Evolutionary conservation across 169 alveolate species (phyloP).

Genomic region (Cryptosporidium ryanae): DNA sequence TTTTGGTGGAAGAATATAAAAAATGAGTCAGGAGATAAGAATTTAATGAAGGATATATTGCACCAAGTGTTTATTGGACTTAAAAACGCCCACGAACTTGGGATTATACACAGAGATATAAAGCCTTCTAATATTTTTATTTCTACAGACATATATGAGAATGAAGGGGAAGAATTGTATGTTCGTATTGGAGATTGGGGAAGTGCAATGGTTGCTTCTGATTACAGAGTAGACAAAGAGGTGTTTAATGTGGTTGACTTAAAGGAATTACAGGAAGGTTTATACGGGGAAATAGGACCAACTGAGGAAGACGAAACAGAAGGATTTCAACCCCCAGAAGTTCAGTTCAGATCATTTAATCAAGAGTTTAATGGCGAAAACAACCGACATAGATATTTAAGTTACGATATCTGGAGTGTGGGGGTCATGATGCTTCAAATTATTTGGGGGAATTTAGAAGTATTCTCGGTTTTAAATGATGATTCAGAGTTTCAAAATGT

Average conservation of each 20-base stretch:
- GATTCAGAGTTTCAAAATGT: constrained; percentile 70
- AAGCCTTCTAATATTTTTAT: constrained; percentile 68
- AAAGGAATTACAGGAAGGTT: constrained; percentile 12
- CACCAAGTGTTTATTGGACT: constrained; percentile 31
- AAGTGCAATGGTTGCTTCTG: constrained; percentile 47
- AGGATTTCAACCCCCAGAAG: constrained; percentile 74
- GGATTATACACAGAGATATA: constrained; percentile 69
- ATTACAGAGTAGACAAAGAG: neutral
- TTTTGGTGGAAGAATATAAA: constrained; percentile 69
- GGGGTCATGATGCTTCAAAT: constrained; percentile 63
- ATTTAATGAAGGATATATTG: constrained; percentile 7
- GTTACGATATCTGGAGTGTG: constrained; percentile 62
- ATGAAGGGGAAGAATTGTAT: neutral
- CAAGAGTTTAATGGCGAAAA: neutral
- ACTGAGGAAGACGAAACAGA: constrained; percentile 56
- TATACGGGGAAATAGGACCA: constrained; percentile 54
- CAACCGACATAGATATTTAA: neutral
- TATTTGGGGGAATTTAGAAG: constrained; percentile 58
- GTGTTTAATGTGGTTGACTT: neutral
- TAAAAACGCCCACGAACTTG: constrained; percentile 15
- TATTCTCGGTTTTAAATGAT: constrained; percentile 50
- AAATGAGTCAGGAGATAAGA: neutral
- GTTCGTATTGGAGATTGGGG: constrained; percentile 72
- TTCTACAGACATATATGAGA: neutral
- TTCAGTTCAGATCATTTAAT: constrained; percentile 58